Evolutionary conservation across 371 early-diverging fungal species (phyloP), one percentile per base, ranked within the genome.

Genomic region (Rhizomucor miehei): DNA sequence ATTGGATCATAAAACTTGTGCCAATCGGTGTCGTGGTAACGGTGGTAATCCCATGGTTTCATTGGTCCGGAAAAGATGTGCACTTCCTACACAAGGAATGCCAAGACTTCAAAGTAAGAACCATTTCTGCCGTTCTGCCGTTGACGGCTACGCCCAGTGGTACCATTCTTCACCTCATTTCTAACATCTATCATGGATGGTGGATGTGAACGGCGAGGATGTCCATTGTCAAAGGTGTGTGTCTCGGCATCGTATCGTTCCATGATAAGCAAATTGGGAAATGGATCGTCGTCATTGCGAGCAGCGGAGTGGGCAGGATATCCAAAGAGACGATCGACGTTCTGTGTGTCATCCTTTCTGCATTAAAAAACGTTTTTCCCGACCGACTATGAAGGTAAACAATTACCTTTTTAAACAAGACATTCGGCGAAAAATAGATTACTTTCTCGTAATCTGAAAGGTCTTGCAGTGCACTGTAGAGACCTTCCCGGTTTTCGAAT

Each of bases 41-140:
- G 21, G 52, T 68, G 64, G 16, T 63, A 65, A 17, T 61, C 59
- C 72, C 69, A 72, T 43, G 72, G 72, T 50, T 72, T 67, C 59
- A 66, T 62, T 9, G 59, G 59, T 20, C 51, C 57, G 24, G 40
- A 40, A 49, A 54, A 71, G 10, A 62, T 50, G 36, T 44, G 37
- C 6, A 61, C 17, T 35, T 44, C 57, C 67, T 70, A 44, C 4
- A 54, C 16, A 5, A 41, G 14, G 6, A 41, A 41, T 41, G 41
- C 41, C 41, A 41, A 41, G 41, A 41, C 3, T 4, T 41, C 19
- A 14, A 6, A 41, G 9, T n/a, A n/a, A n/a, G n/a, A 51, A 40
- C 13, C n/a, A 16, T 6, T 38, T 19, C 23, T 53, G 41, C 44
- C 45, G 53, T 53, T 53, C 35, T 43, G 25, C 43, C 53, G 34